Conservation (phyloP, 148 eudicot genomes). For the Cornus kousa region DNA sequence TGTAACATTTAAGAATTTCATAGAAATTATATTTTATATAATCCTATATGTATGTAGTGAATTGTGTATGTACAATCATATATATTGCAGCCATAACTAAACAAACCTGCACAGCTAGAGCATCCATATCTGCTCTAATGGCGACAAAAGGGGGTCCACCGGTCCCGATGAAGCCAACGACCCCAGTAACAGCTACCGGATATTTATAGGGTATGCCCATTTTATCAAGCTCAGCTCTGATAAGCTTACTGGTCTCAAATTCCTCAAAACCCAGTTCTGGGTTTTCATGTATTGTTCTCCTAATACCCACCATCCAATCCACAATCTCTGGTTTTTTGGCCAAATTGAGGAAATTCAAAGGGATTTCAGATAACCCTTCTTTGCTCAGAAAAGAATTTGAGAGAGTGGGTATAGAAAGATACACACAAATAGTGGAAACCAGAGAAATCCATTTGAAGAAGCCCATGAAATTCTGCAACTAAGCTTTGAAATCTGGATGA, state of each 20-base stretch:
- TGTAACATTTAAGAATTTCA: not conserved
- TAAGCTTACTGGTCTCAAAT: conserved; percentile 46
- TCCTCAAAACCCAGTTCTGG: conserved; percentile 56
- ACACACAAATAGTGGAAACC: conserved; percentile 16
- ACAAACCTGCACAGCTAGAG: conserved; percentile 48
- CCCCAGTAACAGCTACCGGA: conserved; percentile 49
- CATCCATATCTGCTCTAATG: conserved; percentile 64
- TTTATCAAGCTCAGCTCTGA: conserved; percentile 45
- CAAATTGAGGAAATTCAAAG: conserved; percentile 32
- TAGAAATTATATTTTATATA: not conserved
- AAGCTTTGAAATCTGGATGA: not conserved
- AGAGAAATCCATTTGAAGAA: conserved; percentile 19
- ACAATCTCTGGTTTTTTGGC: conserved; percentile 35
- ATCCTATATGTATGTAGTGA: too few relatives aligned
- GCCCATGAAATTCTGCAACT: conserved; percentile 20
- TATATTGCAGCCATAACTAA: not conserved
- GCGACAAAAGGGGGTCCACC: conserved; percentile 54
- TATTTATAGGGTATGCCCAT: conserved; percentile 39
- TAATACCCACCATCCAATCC: conserved; percentile 44
- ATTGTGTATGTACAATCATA: too few relatives aligned
- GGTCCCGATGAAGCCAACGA: conserved; percentile 46
- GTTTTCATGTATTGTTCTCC: conserved; percentile 51
- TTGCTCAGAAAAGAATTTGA: conserved; percentile 25
- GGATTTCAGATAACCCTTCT: conserved; percentile 28
- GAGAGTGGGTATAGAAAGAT: conserved; percentile 13